These are phyloP conservation scores for Pseudofabraea citricarpa DNA, from an alignment of 2,329 filamentous ascomycete species.

Conservation along the genomic window DNA sequence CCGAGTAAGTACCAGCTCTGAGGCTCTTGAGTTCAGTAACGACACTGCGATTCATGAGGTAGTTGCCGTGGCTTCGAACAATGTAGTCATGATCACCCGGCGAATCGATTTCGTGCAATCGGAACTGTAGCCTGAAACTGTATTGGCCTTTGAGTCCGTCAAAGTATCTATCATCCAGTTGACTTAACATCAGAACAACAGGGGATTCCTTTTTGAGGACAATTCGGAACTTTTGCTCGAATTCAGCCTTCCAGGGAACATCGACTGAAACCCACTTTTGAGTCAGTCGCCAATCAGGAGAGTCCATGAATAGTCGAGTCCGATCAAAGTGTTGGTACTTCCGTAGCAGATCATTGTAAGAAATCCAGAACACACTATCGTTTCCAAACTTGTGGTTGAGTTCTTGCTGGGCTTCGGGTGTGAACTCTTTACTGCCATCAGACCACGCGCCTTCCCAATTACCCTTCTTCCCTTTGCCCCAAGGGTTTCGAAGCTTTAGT, in stretches of 20 bases:
- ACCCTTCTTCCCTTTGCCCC: conserved; percentile 53
- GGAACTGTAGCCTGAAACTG: conserved; percentile 38
- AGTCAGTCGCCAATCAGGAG: conserved; percentile 49
- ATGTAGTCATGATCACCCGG: conserved; percentile 53
- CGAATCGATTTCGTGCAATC: conserved; percentile 45
- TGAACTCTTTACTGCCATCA: conserved; percentile 59
- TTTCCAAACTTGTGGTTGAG: conserved; percentile 55
- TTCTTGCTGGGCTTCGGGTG: conserved; percentile 50
- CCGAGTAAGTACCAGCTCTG: conserved; percentile 50
- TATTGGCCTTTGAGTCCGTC: conserved; percentile 57
- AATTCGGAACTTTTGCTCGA: conserved; percentile 58
- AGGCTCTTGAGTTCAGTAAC: conserved; percentile 54
- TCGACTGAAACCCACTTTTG: conserved; percentile 58
- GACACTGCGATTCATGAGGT: conserved; percentile 53
- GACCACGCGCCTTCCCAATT: conserved; percentile 55
- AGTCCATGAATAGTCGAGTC: conserved; percentile 55
- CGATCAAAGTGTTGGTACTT: conserved; percentile 59
- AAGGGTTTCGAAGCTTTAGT: conserved; percentile 55
- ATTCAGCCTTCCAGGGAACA: conserved; percentile 57
- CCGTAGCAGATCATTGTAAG: conserved; percentile 55
- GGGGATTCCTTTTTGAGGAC: conserved; percentile 50
- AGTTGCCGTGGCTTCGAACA: conserved; percentile 53
- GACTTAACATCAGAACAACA: conserved; percentile 54
- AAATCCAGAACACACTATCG: conserved; percentile 61
- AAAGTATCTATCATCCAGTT: conserved; percentile 59